phyloP scores from a whole-genome alignment of 345 rosid genomes.

The Sapria himalayana region DNA sequence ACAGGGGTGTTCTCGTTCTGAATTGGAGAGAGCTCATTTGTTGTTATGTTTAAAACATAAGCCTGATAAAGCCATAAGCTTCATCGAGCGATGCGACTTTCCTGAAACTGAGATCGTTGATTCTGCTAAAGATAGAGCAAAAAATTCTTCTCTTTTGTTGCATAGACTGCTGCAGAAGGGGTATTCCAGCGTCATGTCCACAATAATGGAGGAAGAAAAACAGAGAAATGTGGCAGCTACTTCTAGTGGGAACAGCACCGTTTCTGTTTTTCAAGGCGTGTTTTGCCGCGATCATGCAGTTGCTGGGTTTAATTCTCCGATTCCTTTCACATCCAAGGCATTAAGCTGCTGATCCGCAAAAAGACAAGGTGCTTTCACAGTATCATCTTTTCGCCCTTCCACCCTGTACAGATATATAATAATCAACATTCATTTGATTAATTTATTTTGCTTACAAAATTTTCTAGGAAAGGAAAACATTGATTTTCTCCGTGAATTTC shows the following conservation, averaged over 20 bases:
- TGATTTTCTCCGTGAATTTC: too few relatives aligned
- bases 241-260: conserved; percentile 25
- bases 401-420: too few relatives aligned
- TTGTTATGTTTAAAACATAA: conserved; percentile 54
- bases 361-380: too few relatives aligned
- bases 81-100: conserved; percentile 65
- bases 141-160: conserved; percentile 62
- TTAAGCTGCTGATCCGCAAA: conserved; percentile 76
- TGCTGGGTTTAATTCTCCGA: conserved; percentile 52
- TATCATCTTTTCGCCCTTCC: too few relatives aligned
- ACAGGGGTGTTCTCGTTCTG: conserved; percentile 77
- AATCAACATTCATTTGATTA: too few relatives aligned
- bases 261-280: conserved; percentile 55
- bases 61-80: conserved; percentile 54
- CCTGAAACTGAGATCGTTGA: conserved; percentile 46
- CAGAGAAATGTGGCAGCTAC: conserved; percentile 31
- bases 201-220: conserved; percentile 46
- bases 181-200: conserved; percentile 32
- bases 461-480: too few relatives aligned
- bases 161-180: conserved; percentile 76
- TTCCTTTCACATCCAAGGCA: conserved; percentile 71
- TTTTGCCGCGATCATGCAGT: conserved; percentile 79
- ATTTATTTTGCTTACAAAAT: too few relatives aligned
- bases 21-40: conserved; percentile 71
- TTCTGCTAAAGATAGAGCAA: conserved; percentile 50